Conservation (phyloP, 345 rosid genomes). For the Mercurialis annua region DNA sequence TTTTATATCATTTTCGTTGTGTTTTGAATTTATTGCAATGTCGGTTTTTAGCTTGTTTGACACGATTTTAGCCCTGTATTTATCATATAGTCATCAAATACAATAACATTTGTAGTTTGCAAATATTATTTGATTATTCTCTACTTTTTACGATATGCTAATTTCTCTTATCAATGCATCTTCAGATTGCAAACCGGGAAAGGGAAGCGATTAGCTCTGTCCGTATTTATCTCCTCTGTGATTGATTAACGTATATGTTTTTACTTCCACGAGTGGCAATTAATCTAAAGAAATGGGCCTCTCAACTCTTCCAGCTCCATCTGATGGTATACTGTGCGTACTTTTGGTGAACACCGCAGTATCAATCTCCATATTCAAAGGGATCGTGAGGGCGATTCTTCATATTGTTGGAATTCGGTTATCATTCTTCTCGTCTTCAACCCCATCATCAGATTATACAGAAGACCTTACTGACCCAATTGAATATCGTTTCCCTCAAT, state of each 20-base stretch:
- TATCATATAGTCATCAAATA: slow-evolving; percentile 2
- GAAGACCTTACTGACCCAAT: slow-evolving; percentile 35
- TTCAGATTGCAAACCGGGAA: slow-evolving; percentile 27
- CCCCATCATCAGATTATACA: slow-evolving; percentile 28
- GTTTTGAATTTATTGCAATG: slow-evolving; percentile 19
- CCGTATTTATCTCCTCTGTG: not conserved
- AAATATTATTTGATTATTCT: not conserved
- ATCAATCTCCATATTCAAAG: slow-evolving; percentile 69
- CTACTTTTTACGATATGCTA: slow-evolving; percentile 15
- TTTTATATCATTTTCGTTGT: slow-evolving; percentile 6
- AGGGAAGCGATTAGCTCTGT: not conserved
- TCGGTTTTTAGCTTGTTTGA: not conserved
- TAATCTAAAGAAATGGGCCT: slow-evolving; percentile 53
- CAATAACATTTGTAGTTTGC: not conserved
- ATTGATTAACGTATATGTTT: too few relatives aligned
- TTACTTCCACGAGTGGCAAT: not conserved
- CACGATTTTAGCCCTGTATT: slow-evolving; percentile 9
- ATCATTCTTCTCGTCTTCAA: slow-evolving; percentile 30
- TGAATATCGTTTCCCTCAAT: slow-evolving; percentile 36
- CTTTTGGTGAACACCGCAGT: slow-evolving; percentile 81
- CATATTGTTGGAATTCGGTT: slow-evolving; percentile 56
- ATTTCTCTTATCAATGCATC: slow-evolving; percentile 18
- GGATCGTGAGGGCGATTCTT: slow-evolving; percentile 62
- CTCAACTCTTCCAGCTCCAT: slow-evolving; percentile 82
- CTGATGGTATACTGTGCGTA: slow-evolving; percentile 79